Conservation (phyloP, 768 basidiomycete genomes). For the Strobilomyces echinocephalus region DNA sequence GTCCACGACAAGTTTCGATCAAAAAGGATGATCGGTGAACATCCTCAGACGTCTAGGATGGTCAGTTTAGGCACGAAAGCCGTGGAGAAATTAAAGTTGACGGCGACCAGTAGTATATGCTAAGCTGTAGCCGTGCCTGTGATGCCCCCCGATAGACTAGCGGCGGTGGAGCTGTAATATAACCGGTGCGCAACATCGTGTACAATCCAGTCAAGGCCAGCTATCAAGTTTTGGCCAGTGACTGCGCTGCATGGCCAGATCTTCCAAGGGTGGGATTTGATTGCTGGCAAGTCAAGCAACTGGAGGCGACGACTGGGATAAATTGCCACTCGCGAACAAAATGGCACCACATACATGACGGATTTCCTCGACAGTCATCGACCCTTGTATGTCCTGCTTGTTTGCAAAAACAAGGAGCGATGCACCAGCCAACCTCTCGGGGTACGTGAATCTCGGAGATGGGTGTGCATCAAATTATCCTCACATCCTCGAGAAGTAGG, state of each 20-base stretch:
- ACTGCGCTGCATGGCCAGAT: conserved; percentile 91
- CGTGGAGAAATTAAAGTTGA: conserved; percentile 8
- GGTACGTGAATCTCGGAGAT: conserved; percentile 18
- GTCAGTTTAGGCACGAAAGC: conserved; percentile 9
- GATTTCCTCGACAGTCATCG: conserved; percentile 80
- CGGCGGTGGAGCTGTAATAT: conserved; percentile 63
- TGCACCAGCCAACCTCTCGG: conserved; percentile 88
- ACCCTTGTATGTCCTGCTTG: conserved; percentile 91
- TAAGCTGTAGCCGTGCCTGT: conserved; percentile 3
- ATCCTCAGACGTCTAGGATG: background rate
- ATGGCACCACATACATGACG: conserved; percentile 54
- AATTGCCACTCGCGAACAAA: background rate
- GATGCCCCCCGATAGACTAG: background rate
- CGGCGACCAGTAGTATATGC: background rate
- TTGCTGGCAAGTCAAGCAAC: conserved; percentile 76
- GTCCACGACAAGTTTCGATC: conserved; percentile 10
- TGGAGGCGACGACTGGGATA: conserved; percentile 29
- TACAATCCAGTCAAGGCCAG: conserved; percentile 91
- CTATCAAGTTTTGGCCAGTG: conserved; percentile 77
- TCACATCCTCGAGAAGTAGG: conserved; percentile 88
- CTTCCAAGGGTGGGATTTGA: conserved; percentile 86
- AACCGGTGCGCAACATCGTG: conserved; percentile 81
- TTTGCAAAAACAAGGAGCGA: conserved; percentile 95
- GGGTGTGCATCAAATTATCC: conserved; percentile 21
- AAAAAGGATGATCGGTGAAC: conserved; percentile 1